A percentile compares a stretch with the other conserved stretches of the same genome.
phyloP scores from a whole-genome alignment of 1,139 yeast species.

The Hansenula lynferdii region DNA sequence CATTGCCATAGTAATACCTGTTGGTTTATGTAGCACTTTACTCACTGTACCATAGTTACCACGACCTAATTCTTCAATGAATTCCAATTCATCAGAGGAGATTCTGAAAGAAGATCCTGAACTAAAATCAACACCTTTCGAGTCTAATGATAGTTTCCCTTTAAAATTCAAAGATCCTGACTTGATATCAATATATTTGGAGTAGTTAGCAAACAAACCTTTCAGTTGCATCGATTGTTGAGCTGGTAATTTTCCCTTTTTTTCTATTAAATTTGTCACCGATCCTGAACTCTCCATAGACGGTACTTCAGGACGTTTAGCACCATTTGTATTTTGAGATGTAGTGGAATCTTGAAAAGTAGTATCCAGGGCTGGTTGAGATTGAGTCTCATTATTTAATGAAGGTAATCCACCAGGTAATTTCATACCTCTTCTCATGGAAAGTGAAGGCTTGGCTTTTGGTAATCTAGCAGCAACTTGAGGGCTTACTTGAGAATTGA shows the following conservation, averaged over 20 bases:
- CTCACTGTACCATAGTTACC: conserved; percentile 97
- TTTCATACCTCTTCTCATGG: conserved; percentile 47
- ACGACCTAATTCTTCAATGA: conserved; percentile 81
- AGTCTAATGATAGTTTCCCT: conserved; percentile 88
- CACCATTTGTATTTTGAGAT: not conserved
- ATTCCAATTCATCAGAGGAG: conserved; percentile 80
- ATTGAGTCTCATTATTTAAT: not conserved
- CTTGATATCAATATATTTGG: conserved; percentile 84
- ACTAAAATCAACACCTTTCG: conserved; percentile 87
- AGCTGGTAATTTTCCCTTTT: conserved; percentile 18
- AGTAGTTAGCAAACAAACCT: conserved; percentile 73
- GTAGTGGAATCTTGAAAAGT: not conserved
- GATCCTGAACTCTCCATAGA: conserved; percentile 9
- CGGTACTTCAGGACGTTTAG: not conserved
- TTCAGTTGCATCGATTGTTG: conserved; percentile 25
- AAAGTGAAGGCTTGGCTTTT: conserved; percentile 41
- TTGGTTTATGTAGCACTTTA: conserved; percentile 91
- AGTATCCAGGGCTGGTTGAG: not conserved
- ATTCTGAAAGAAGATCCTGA: conserved; percentile 86
- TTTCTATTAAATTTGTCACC: conserved; percentile 17
- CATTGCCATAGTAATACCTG: conserved; percentile 93
- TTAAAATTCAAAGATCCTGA: conserved; percentile 90
- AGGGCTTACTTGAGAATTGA: conserved; percentile 20
- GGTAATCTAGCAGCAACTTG: conserved; percentile 25
- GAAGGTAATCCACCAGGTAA: conserved; percentile 22